Conservation (phyloP, 192 early-diverging fungal genomes). For the Haplosporangium gracile region DNA sequence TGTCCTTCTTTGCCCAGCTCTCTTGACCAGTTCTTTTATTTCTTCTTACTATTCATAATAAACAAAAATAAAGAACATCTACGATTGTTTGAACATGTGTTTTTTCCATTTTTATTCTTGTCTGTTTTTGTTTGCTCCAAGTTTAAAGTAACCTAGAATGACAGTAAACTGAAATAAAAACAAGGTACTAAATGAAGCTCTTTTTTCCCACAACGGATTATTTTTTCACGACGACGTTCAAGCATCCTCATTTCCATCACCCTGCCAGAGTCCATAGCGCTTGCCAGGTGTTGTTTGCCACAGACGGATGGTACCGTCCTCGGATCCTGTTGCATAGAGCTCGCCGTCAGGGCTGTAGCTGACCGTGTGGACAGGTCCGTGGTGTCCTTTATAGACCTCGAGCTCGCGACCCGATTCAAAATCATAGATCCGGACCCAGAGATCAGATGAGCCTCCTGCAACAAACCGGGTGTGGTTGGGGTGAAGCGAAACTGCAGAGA, state of each 20-base stretch:
- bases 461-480: conserved; percentile 84
- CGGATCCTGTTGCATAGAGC: conserved; percentile 91
- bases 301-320: conserved; percentile 92
- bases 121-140: neutral
- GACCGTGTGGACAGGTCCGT: conserved; percentile 90
- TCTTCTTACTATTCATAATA: neutral
- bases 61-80: neutral
- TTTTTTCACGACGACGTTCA: neutral
- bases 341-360: conserved; percentile 94
- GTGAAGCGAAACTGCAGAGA: conserved; percentile 87
- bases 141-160: no score
- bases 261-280: conserved; percentile 88
- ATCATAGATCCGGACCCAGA: conserved; percentile 89
- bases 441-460: conserved; percentile 82
- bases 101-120: no score
- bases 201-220: neutral
- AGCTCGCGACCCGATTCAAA: conserved; percentile 82
- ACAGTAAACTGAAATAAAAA: neutral
- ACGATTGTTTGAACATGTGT: no score
- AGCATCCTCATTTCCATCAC: conserved; percentile 57
- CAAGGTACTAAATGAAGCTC: neutral
- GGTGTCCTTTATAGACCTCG: conserved; percentile 92
- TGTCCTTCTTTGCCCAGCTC: neutral
- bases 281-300: conserved; percentile 91
- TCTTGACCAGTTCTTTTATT: neutral